These are phyloP conservation scores for Euphorbia neoarborescens DNA, from an alignment of 441 rosid species.

Conservation along the genomic window DNA sequence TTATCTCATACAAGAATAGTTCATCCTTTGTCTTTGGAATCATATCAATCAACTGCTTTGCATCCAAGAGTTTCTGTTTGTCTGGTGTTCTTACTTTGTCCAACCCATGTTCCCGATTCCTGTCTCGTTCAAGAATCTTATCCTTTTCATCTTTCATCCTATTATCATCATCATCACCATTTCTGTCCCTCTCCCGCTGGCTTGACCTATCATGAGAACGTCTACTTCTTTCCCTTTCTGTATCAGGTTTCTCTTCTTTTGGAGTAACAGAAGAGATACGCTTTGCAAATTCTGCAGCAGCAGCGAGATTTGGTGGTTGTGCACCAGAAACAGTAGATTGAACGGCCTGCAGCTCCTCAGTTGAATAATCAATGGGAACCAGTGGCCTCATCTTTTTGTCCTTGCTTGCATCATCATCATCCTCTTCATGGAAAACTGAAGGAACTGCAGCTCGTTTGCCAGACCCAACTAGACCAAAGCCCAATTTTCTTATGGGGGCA, in stretches of 20 bases:
- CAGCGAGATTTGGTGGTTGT: constrained; percentile 69
- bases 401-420: constrained; percentile 80
- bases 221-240: constrained; percentile 68
- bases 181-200: constrained; percentile 61
- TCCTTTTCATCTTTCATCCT: constrained; percentile 50
- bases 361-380: constrained; percentile 93
- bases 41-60: constrained; percentile 95
- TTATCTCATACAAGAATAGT: constrained; percentile 77
- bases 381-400: constrained; percentile 90
- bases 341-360: constrained; percentile 86
- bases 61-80: constrained; percentile 80
- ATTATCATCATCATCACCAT: constrained; percentile 38
- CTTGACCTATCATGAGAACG: constrained; percentile 64
- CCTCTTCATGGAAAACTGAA: constrained; percentile 90
- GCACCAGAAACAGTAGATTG: constrained; percentile 52
- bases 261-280: constrained; percentile 59
- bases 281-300: constrained; percentile 97
- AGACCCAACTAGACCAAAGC: constrained; percentile 92
- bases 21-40: constrained; percentile 97
- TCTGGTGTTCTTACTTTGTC: constrained; percentile 62
- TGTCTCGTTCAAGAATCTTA: constrained; percentile 41
- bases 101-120: constrained; percentile 54
- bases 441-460: constrained; percentile 88
- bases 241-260: constrained; percentile 64
- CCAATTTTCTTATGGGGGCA: constrained; percentile 67